These are phyloP conservation scores for Actinomortierella wolfii DNA, from an alignment of 371 early-diverging fungal species.

Conservation along the genomic window DNA sequence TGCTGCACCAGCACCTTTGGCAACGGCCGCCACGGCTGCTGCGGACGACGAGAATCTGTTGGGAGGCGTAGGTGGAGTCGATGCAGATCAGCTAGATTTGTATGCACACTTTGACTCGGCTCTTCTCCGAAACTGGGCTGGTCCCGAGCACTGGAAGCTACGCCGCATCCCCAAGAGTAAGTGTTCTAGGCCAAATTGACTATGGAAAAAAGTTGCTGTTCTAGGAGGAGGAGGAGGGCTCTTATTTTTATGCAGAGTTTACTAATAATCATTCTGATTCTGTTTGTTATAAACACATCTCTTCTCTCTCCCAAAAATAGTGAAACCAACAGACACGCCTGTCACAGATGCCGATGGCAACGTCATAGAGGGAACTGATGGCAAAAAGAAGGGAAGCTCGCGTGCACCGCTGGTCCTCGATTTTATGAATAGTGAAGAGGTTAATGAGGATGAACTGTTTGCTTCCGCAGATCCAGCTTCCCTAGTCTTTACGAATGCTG, in stretches of 20 bases:
- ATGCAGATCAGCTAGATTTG: slow-evolving; percentile 64
- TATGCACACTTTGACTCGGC: slow-evolving; percentile 91
- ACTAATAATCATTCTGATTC: background rate
- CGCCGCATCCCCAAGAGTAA: slow-evolving; percentile 55
- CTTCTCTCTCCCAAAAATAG: too few species aligned
- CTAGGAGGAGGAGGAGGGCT: too few species aligned
- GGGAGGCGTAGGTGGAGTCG: slow-evolving; percentile 50
- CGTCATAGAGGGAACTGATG: slow-evolving; percentile 27
- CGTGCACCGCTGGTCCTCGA: slow-evolving; percentile 56
- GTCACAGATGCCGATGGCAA: too few species aligned
- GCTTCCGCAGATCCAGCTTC: slow-evolving; percentile 59
- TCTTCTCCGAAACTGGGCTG: slow-evolving; percentile 89
- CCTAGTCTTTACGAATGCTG: slow-evolving; percentile 54
- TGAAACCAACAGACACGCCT: slow-evolving; percentile 6
- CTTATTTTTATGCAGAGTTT: background rate
- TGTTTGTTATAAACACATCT: too few species aligned
- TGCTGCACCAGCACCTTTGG: slow-evolving; percentile 17
- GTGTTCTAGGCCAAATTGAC: too few species aligned
- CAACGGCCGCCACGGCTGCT: slow-evolving; percentile 49
- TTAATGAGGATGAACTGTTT: slow-evolving; percentile 71
- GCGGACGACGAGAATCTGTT: slow-evolving; percentile 51
- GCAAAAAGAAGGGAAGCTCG: slow-evolving; percentile 33
- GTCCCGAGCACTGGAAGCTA: slow-evolving; percentile 93
- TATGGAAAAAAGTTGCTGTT: too few species aligned
- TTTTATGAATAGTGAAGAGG: slow-evolving; percentile 59